phyloP scores from a whole-genome alignment of 78 protist species.

The Salpingoeca rosetta region DNA sequence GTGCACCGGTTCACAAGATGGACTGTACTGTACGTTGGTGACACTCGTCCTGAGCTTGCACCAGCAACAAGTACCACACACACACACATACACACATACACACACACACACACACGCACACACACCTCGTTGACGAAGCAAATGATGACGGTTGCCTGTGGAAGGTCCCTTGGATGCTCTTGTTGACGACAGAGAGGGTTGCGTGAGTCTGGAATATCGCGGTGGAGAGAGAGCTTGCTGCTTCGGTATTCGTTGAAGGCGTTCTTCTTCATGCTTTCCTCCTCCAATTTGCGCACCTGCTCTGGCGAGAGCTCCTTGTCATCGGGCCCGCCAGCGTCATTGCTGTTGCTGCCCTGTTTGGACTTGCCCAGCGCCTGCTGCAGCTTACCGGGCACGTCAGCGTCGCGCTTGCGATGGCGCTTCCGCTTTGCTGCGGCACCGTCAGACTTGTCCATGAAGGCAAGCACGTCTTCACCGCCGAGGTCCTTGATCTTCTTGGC shows the following conservation, averaged over 20 bases:
- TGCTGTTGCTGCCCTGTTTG: too few species aligned
- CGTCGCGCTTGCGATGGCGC: too few species aligned
- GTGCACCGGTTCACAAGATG: background rate
- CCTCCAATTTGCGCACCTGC: background rate
- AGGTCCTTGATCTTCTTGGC: background rate
- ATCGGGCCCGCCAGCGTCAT: too few species aligned
- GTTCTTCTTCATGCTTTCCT: background rate
- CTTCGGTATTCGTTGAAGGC: background rate
- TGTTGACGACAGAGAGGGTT: background rate
- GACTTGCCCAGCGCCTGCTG: background rate
- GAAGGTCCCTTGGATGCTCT: background rate
- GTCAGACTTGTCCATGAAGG: background rate
- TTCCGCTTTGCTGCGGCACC: background rate
- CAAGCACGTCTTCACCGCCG: background rate
- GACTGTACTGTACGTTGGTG: background rate
- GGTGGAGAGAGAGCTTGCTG: background rate
- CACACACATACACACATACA: background rate
- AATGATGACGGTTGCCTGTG: background rate
- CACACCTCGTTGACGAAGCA: background rate
- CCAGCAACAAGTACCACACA: background rate
- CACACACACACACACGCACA: background rate
- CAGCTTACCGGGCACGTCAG: too few species aligned
- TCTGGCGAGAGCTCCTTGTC: too few species aligned
- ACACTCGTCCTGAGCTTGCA: background rate
- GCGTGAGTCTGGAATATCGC: background rate